Evolutionary conservation across 371 early-diverging fungal genomes (phyloP).

Genomic region (Fennellomyces sp.): DNA sequence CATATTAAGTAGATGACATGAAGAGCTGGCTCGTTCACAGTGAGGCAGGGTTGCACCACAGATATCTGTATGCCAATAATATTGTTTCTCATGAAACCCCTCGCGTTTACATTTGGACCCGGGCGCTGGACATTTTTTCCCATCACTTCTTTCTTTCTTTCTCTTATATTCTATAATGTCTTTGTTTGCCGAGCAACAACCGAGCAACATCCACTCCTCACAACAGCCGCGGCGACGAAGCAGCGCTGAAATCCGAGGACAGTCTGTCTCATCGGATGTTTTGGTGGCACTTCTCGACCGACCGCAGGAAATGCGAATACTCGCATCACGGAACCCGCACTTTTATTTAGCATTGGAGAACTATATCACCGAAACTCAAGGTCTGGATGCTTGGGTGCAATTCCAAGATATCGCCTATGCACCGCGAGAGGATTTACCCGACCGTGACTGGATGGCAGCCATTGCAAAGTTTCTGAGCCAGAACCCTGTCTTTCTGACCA

Average conservation of each 20-base stretch:
- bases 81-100: too few relatives aligned
- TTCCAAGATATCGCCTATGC: conserved; percentile 39
- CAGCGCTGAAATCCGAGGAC: conserved; percentile 38
- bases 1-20: too few relatives aligned
- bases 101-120: conserved; percentile 1
- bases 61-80: too few relatives aligned
- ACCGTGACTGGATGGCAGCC: conserved; percentile 41
- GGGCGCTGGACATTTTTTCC: not conserved
- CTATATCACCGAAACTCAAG: conserved; percentile 45
- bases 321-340: conserved; percentile 28
- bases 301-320: conserved; percentile 36
- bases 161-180: not conserved
- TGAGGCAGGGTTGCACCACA: too few relatives aligned
- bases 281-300: conserved; percentile 45
- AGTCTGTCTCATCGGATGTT: conserved; percentile 31
- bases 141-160: conserved; percentile 3
- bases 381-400: conserved; percentile 33
- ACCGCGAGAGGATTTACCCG: conserved; percentile 40
- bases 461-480: conserved; percentile 33
- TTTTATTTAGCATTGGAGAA: conserved; percentile 36
- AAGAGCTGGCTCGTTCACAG: too few relatives aligned
- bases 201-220: not conserved
- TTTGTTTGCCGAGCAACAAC: not conserved
- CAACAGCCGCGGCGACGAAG: conserved; percentile 9
- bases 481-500: conserved; percentile 47